A percentile compares a stretch with the other conserved stretches of the same genome.
phyloP scores from a whole-genome alignment of 129 eudicot genomes.

The Saussurea involucrata region DNA sequence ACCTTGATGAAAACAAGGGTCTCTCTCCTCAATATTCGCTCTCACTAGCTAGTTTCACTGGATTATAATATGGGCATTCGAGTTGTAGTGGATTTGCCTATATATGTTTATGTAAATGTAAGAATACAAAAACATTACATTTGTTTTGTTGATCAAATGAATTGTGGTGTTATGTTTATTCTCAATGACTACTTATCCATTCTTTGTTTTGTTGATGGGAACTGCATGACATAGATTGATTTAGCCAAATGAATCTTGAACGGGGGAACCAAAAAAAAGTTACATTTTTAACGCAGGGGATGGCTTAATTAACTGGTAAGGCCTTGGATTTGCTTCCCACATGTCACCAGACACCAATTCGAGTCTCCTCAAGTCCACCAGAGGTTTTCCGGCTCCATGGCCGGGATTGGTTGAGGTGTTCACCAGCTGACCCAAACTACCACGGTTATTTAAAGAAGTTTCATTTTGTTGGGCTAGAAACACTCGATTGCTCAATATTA shows the following conservation, averaged over 20 bases:
- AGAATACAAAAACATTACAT: background rate
- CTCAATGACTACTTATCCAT: background rate
- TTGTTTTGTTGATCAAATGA: background rate
- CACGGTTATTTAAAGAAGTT: too few relatives aligned
- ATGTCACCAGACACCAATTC: background rate
- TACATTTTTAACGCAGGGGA: background rate
- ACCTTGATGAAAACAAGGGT: conserved; percentile 43
- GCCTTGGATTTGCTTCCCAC: background rate
- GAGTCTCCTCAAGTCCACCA: background rate
- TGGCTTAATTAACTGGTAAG: background rate
- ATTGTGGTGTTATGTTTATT: background rate
- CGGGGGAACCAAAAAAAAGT: background rate
- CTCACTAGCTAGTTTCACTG: conserved; percentile 27
- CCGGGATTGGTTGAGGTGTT: background rate
- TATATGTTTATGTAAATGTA: conserved; percentile 16
- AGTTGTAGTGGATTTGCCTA: background rate
- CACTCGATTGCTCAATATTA: background rate
- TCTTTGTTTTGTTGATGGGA: background rate
- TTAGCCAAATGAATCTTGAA: background rate
- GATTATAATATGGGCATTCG: conserved; percentile 6
- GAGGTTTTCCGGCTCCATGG: background rate
- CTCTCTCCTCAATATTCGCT: conserved; percentile 40
- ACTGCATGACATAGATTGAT: background rate
- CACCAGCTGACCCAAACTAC: background rate
- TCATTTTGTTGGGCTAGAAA: background rate